Evolutionary conservation across 1,139 yeast species (phyloP), one percentile per base, ranked within the genome.

Genomic region (Chernovozyma aurita): DNA sequence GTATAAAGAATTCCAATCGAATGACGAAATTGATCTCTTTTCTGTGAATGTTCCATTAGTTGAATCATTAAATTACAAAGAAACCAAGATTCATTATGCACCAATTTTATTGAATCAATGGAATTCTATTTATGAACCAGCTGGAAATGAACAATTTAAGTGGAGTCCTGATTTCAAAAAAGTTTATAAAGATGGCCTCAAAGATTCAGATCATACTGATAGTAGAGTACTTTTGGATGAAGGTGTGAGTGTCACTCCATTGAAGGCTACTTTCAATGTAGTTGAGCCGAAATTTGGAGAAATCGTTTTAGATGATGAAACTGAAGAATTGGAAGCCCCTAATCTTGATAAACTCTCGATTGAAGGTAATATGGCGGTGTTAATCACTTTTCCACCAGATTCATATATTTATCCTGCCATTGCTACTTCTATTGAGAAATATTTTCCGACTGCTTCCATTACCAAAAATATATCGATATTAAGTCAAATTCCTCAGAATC

Each of bases 111-210:
- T 79, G 42, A 90, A 90, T 57, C 63, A 70, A 45, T 90, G 97
- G 97, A 71, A 73, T 13, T 73, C 87, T 0, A 74, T 85, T 15
- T 64, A 67, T 49, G 45, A 61, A 35, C 54, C 59, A 3, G 35
- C 39, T n/a, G 47, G 41, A 9, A 43, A 38, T 35, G 36, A 9
- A 31, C 54, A 60, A 38, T 92, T 79, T 59, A 64, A 66, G 42
- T 92, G 98, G 97, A 67, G 70, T 33, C 98, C 98, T 0, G 80
- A 88, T 53, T 88, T 87, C 59, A 74, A 73, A 35, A 63, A 72
- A 20, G 90, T 85, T 20, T 83, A 80, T 48, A 65, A 75, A 38
- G 73, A 79, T 25, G 81, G 85, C 8, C 59, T 70, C 29, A 62
- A 55, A 13, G 77, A 80, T 40, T 59, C 63, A 7, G 70, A 61